Evolutionary conservation across 73 alveolate genomes (phyloP), one percentile per base, ranked within the genome.

Genomic region (Durusdinium trenchii): DNA sequence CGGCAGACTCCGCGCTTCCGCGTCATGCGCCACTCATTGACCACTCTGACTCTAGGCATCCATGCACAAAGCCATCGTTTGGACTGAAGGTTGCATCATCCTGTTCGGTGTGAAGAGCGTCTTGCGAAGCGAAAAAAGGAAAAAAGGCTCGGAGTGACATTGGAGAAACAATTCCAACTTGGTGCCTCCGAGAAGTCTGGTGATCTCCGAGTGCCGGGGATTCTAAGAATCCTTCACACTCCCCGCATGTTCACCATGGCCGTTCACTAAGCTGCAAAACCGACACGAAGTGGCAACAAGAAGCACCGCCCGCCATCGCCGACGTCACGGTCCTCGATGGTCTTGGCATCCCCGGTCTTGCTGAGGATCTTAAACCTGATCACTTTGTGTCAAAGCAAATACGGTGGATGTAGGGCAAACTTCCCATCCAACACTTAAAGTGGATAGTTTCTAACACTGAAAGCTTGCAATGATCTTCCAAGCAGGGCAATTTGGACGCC

Each of bases 11-110:
- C 78, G 16, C 78, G 40, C 78, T 10, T 64, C 7, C 69, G 69
- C 69, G 69, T n/a, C n/a, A n/a, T n/a, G n/a, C n/a, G n/a, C n/a
- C n/a, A n/a, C n/a, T n/a, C n/a, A n/a, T n/a, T n/a, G n/a, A n/a
- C n/a, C n/a, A n/a, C n/a, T n/a, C n/a, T n/a, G n/a, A n/a, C n/a
- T n/a, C n/a, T 71, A 51, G 84, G 84, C 50, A 9, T 71, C 51
- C 86, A 40, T 81, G 48, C 85, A 51, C 83, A 85, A 99, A 99
- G 84, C 71, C 57, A 50, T 95, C 99, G 50, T 99, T 99, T 32
- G 99, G 99, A 61, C 95, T 42, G 60, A 99, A 89, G n/a, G 92
- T 61, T 52, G 99, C 99, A 42, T 97, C 99, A 50, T 76, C 96
- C 96, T 89, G 60, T 16, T 28, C 28, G 47, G 47, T 60, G n/a